Base-by-base conservation (phyloP, 1,284 basidiomycete species). In the Ustilago curta region DNA sequence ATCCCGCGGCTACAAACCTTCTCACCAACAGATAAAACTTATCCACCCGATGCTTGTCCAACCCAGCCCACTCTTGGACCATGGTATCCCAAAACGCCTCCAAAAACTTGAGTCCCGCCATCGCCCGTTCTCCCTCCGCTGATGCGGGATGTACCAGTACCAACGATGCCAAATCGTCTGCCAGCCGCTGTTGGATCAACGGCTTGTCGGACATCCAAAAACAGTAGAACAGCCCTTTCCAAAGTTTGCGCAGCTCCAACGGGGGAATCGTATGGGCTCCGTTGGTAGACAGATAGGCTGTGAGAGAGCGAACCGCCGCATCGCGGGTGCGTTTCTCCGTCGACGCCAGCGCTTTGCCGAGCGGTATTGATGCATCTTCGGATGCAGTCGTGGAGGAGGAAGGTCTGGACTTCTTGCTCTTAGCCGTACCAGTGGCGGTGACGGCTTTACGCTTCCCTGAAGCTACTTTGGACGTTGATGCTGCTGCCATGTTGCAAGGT, bases 131-230 rank as follows among this genome's bases (percentile, higher is more conserved):
- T 5, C 18, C 43, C 19, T 31, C 53, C 12, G n/a, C 3, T 2
- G 60, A 56, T 0, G 59, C 31, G 2, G 58, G 68, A 5, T 72
- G 66, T n/a, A 70, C 50, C 0, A 83, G 76, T 2, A 84, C 71
- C 37, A 98, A 88, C 64, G 93, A 90, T 11, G 96, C 91, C 25
- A 99, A 87, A 79, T 96, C 93, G 9, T 88, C 87, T 0, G 96
- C 94, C 8, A 99, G 89, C 4, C 91, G 91, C 85, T 99, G 97
- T 84, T 99, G 96, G 5, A 99, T 91, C 3, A 96, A 88, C 7
- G 96, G 95, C 85, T 99, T 99, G 87, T 99, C 96, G 3, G 94
- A 97, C 95, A 98, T 98, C 95, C 95, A 99, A 86, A 96, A 98
- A 61, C 83, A 97, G 86, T 97, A 98, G 86, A 97, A 99, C 55